Evolutionary conservation across 1,284 basidiomycete genomes (phyloP), one percentile per base, ranked within the genome.

Genomic region (Neolentinus lepideus): DNA sequence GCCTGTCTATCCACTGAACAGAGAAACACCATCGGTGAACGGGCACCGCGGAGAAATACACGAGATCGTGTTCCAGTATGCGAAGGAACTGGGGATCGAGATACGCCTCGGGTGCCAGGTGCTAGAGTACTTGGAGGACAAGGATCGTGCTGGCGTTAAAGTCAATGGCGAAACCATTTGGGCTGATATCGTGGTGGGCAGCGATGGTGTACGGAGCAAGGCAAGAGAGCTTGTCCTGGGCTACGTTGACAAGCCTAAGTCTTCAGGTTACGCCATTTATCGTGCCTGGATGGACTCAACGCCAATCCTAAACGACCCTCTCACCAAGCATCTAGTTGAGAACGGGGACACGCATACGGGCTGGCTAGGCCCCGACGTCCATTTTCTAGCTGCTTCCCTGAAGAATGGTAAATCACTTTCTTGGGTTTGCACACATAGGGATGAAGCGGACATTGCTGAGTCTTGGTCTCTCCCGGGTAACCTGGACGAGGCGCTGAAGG

Each of bases 361-460:
- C 21, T 50, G 47, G 47, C 47, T 33, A 54, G 52, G 52, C 24
- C 38, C 50, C 52, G 59, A 60, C 22, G 53, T 62, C 2, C 59
- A 61, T 35, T 60, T 63, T 57, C 55, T 63, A n/a, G 53, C 58
- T 27, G 57, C 57, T 45, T 60, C 60, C 35, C 55, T 57, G n/a
- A 56, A 57, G 33, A 47, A 55, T 21, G 61, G 61, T 2, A 57
- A 59, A 31, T 56, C 62, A 21, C 54, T 62, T 50, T 59, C 59
- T 33, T 64, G 61, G 61, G 52, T 64, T 1, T 38, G 61, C 19
- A 64, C 62, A 1, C 62, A 62, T 26, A 61, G 59, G 52, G 57
- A 61, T 25, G 56, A 56, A 35, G 50, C 59, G 11, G 65, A 62
- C 51, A 60, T 64, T 43, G 58, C 57, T 29, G 62, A 63, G 53